Percentiles rank a stretch among this genome's conserved stretches.
phyloP scores from a whole-genome alignment of 2,329 filamentous ascomycete genomes.

The Alternaria sp. region DNA sequence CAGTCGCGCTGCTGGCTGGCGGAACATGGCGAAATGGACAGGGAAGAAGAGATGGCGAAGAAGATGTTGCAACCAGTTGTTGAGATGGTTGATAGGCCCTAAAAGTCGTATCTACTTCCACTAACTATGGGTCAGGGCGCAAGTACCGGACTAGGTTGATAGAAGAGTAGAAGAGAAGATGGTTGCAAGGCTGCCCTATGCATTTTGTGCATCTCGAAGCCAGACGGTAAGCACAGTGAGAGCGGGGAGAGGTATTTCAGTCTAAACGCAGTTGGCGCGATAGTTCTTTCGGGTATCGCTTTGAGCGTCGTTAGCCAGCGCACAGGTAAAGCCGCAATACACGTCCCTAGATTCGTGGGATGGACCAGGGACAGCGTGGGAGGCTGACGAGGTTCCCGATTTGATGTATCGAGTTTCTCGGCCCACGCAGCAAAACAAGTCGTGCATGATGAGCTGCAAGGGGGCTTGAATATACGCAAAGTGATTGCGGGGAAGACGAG shows the following conservation, averaged over 20 bases:
- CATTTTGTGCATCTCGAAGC: slow-evolving; percentile 41
- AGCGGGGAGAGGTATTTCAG: slow-evolving; percentile 48
- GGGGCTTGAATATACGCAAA: slow-evolving; percentile 42
- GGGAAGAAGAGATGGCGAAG: slow-evolving; percentile 17
- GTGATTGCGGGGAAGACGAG: slow-evolving; percentile 52
- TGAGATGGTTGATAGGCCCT: slow-evolving; percentile 26
- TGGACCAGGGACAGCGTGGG: slow-evolving; percentile 39
- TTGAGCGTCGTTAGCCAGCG: slow-evolving; percentile 41
- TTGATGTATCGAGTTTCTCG: slow-evolving; percentile 36
- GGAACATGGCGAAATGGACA: slow-evolving; percentile 43
- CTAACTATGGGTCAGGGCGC: slow-evolving; percentile 39
- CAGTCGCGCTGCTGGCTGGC: slow-evolving; percentile 39
- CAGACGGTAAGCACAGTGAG: slow-evolving; percentile 30
- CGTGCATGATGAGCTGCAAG: slow-evolving; percentile 54
- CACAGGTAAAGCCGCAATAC: slow-evolving; percentile 45
- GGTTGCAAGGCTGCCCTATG: slow-evolving; percentile 32
- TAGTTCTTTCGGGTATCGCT: slow-evolving; percentile 37
- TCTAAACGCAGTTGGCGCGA: slow-evolving; percentile 50
- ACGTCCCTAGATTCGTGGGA: slow-evolving; percentile 24
- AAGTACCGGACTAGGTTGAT: slow-evolving; percentile 29
- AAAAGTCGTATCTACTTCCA: slow-evolving; percentile 30
- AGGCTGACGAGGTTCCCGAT: slow-evolving; percentile 41
- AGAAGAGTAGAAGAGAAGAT: slow-evolving; percentile 28
- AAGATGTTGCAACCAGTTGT: slow-evolving; percentile 21
- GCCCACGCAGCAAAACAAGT: slow-evolving; percentile 46